Base-by-base conservation (phyloP, 2,329 filamentous ascomycete species). In the Blumeriella jaapii region DNA sequence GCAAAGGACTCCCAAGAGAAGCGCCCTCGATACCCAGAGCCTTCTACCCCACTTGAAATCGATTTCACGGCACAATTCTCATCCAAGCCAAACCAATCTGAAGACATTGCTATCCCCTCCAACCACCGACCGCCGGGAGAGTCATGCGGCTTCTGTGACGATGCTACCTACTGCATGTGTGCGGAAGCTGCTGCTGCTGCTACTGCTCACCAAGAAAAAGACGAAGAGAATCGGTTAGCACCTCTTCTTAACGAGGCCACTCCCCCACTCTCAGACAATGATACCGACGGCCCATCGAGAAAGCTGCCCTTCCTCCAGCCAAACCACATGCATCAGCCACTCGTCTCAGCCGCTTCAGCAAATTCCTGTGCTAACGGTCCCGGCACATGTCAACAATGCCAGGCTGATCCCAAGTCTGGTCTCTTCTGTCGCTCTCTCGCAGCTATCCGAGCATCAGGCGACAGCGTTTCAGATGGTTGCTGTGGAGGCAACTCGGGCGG, bases 391-490 rank as follows among this genome's bases (percentile, higher is more conserved):
- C 71, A 78, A 3, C 82, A 89, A 59, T 91, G 83, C 54, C 68
- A 79, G 40, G 66, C 74, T 2, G 82, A 89, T 53, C 82, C 83
- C 12, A 78, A 80, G 53, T 84, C 82, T 3, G 83, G 81, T 1
- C 71, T 87, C 23, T 91, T 91, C 63, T 91, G 83, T 59, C 80
- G 83, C 43, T 79, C 82, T 8, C 71, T 89, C 34, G 81, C 82
- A 15, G 82, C 82, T 41, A 78, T 56, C 29, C 51, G 46, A 20
- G 47, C 41, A 56, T 39, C 61, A 56, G 35, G 47, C 35, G 40
- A 40, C 28, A 26, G 42, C 39, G 52, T 57, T 40, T 51, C 60
- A 31, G 64, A 67, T 12, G 73, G 73, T 31, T 82, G 79, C 57
- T 74, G 72, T 49, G 73, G 76, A 27, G 74, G 76, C 29, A 71